These are phyloP conservation scores for Diaporthe citriasiana DNA, from an alignment of 2,329 filamentous ascomycete genomes.

Conservation along the genomic window DNA sequence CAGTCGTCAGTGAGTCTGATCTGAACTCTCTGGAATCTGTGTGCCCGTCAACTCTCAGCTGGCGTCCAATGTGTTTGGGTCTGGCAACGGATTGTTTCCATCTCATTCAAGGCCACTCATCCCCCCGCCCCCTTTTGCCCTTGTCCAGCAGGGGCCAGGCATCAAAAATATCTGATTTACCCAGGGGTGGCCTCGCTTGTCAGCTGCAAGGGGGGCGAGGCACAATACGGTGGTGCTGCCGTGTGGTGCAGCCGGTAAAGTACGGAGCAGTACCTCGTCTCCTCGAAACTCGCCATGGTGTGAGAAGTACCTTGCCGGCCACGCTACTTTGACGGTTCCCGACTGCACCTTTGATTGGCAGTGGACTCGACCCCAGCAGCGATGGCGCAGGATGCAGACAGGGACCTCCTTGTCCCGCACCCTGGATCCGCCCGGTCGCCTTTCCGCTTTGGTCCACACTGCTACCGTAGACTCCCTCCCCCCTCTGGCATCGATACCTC, in stretches of 20 bases:
- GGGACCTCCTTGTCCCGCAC: constrained; percentile 1
- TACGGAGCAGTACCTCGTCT: constrained; percentile 18
- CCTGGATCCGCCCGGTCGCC: constrained; percentile 24
- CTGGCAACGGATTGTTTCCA: constrained; percentile 25
- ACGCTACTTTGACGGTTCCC: constrained; percentile 7
- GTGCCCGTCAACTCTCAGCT: background rate
- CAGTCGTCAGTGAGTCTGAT: constrained; percentile 6
- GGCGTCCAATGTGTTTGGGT: background rate
- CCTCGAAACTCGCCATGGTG: constrained; percentile 24
- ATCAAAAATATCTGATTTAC: constrained; percentile 31
- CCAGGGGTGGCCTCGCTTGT: constrained; percentile 22
- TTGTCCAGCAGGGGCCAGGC: constrained; percentile 24
- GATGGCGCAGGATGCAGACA: constrained; percentile 8
- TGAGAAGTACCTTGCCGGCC: constrained; percentile 9
- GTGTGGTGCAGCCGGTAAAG: constrained; percentile 13
- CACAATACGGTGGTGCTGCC: constrained; percentile 7
- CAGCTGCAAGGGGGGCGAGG: constrained; percentile 16
- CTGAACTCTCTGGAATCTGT: constrained; percentile 6
- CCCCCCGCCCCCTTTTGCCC: constrained; percentile 34
- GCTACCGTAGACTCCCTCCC: constrained; percentile 23
- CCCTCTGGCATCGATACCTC: constrained; percentile 20
- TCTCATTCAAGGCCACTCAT: constrained; percentile 15
- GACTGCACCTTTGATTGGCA: constrained; percentile 27
- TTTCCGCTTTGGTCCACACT: constrained; percentile 25
- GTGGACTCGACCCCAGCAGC: constrained; percentile 30